phyloP scores from a whole-genome alignment of 805 yeast genomes.

The Starmerella powellii region DNA sequence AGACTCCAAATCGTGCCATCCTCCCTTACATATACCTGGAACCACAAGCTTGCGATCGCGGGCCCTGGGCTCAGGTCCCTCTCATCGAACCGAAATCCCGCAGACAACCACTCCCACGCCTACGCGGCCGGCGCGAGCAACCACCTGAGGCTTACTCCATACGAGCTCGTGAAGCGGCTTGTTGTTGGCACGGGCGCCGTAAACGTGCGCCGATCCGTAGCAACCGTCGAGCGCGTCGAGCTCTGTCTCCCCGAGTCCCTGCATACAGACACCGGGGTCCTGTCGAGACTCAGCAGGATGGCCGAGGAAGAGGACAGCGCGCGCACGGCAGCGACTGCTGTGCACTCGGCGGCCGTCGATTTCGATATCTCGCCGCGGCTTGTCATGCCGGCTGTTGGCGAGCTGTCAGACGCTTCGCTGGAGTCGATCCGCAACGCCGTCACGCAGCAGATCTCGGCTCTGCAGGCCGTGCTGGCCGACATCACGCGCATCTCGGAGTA shows the following conservation, averaged over 20 bases:
- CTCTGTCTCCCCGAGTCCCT: background rate
- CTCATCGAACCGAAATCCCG: too few relatives aligned
- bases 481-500: slow-evolving; percentile 39
- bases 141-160: background rate
- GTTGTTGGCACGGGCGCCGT: too few relatives aligned
- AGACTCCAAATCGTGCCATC: too few relatives aligned
- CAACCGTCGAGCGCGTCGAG: too few relatives aligned
- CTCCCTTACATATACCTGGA: too few relatives aligned
- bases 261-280: background rate
- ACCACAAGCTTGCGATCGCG: too few relatives aligned
- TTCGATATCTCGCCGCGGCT: slow-evolving; percentile 38
- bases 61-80: too few relatives aligned
- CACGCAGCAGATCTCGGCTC: slow-evolving; percentile 22
- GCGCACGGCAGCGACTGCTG: background rate
- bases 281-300: background rate
- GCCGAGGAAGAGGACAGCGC: background rate
- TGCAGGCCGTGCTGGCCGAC: slow-evolving; percentile 35
- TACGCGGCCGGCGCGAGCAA: too few relatives aligned
- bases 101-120: too few relatives aligned
- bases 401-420: slow-evolving; percentile 37
- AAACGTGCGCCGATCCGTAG: background rate
- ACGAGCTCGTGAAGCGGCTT: background rate
- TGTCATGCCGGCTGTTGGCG: slow-evolving; percentile 31
- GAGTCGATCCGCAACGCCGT: slow-evolving; percentile 32
- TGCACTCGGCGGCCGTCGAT: slow-evolving; percentile 34